These are phyloP conservation scores for Arthrobotrys sphaeroides DNA, from an alignment of 2,329 filamentous ascomycete genomes.

Conservation along the genomic window DNA sequence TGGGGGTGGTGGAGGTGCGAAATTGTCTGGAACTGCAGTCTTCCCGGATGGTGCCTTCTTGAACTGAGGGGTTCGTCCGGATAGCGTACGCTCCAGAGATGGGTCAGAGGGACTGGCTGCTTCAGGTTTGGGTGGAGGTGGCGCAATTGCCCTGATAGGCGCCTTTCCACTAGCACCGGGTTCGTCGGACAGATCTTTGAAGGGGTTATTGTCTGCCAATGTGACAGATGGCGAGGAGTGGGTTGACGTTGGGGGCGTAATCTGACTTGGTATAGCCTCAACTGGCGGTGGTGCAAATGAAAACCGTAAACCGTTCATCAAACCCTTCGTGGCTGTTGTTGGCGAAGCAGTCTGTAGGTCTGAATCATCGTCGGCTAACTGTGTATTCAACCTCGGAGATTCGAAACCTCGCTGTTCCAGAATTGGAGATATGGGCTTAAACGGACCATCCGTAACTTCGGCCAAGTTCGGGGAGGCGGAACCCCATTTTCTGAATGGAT, in stretches of 20 bases:
- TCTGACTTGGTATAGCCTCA: slow-evolving; percentile 24
- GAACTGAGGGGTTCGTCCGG: slow-evolving; percentile 38
- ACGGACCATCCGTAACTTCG: slow-evolving; percentile 34
- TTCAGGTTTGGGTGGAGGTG: slow-evolving; percentile 1
- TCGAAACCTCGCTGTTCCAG: slow-evolving; percentile 33
- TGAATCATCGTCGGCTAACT: neutral
- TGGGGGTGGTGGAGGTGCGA: slow-evolving; percentile 55
- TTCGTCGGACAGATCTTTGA: slow-evolving; percentile 24
- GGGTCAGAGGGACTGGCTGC: neutral
- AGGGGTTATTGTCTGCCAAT: slow-evolving; percentile 42
- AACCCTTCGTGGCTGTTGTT: slow-evolving; percentile 36
- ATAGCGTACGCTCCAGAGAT: slow-evolving; percentile 34
- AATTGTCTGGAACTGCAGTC: slow-evolving; percentile 40
- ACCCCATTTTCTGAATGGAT: slow-evolving; percentile 45
- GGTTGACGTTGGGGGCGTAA: slow-evolving; percentile 35
- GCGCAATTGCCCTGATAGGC: slow-evolving; percentile 44
- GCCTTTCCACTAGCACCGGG: neutral
- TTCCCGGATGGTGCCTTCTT: slow-evolving; percentile 40
- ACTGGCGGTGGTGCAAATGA: slow-evolving; percentile 47
- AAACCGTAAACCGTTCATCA: slow-evolving; percentile 47
- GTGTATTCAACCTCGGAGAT: slow-evolving; percentile 32
- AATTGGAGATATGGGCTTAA: slow-evolving; percentile 45
- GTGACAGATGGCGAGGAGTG: slow-evolving; percentile 31
- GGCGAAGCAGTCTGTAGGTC: slow-evolving; percentile 39
- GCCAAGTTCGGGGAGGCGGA: slow-evolving; percentile 34